These are phyloP conservation scores for Arthroderma sp. DNA, from an alignment of 2,329 filamentous ascomycete genomes.

Conservation along the genomic window DNA sequence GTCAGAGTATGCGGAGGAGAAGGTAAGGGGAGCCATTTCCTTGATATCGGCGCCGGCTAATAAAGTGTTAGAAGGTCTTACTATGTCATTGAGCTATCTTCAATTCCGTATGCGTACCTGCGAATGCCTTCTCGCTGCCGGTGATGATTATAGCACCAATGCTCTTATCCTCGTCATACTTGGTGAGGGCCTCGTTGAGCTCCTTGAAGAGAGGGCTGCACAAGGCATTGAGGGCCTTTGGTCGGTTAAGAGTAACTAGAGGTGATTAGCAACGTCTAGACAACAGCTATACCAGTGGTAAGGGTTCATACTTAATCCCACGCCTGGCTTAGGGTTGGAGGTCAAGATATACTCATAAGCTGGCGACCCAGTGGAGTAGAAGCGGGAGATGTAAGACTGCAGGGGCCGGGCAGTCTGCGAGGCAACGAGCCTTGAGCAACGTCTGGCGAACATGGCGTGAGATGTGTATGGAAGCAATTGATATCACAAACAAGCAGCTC, in stretches of 20 bases:
- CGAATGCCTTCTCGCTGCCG: constrained; percentile 80
- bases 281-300: neutral
- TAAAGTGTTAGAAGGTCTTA: constrained; percentile 4
- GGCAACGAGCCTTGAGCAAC: constrained; percentile 49
- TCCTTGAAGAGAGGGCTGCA: constrained; percentile 82
- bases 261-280: neutral
- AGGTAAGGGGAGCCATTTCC: constrained; percentile 90
- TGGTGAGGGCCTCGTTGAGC: constrained; percentile 64
- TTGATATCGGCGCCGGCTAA: constrained; percentile 91
- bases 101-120: constrained; percentile 32
- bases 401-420: constrained; percentile 38
- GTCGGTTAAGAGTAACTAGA: constrained; percentile 80
- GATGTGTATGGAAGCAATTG: neutral
- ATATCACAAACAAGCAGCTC: neutral
- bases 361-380: constrained; percentile 33
- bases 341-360: constrained; percentile 73
- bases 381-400: constrained; percentile 24
- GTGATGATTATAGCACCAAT: constrained; percentile 74
- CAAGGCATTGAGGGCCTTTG: constrained; percentile 89
- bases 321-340: constrained; percentile 72
- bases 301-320: constrained; percentile 61
- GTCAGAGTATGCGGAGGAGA: constrained; percentile 71
- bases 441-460: constrained; percentile 31
- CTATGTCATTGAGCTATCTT: neutral
- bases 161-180: constrained; percentile 56